Percentiles rank a stretch among this genome's conserved stretches.
Evolutionary conservation across 2,329 filamentous ascomycete species (phyloP).

Genomic region (Verticillium zaregamsianum): DNA sequence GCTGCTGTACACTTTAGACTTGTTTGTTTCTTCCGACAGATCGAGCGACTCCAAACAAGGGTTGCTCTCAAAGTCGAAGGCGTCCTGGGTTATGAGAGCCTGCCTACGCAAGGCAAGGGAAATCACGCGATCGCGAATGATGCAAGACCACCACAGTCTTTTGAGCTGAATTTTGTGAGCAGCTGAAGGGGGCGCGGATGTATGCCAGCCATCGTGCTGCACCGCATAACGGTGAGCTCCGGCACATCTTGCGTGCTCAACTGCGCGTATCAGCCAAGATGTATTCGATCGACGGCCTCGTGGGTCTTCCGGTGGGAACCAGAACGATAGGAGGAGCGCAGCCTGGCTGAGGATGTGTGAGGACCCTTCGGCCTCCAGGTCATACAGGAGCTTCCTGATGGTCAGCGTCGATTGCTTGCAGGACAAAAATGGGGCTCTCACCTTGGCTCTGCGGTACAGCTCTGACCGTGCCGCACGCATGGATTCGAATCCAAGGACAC

Average conservation of each 20-base stretch:
- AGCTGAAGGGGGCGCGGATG: conserved; percentile 21
- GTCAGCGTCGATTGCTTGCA: not conserved
- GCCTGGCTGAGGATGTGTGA: conserved; percentile 35
- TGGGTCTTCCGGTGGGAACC: conserved; percentile 26
- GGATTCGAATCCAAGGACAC: conserved; percentile 35
- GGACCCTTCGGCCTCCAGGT: conserved; percentile 39
- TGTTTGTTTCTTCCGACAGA: conserved; percentile 38
- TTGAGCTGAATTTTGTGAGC: conserved; percentile 39
- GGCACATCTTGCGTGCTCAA: conserved; percentile 43
- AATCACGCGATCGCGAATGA: conserved; percentile 48
- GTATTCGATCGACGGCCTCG: conserved; percentile 35
- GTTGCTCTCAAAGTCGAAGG: conserved; percentile 38
- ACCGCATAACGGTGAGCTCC: conserved; percentile 34
- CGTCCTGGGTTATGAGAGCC: conserved; percentile 42
- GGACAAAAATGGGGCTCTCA: not conserved
- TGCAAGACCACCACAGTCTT: conserved; percentile 51
- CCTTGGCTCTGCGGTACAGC: conserved; percentile 30
- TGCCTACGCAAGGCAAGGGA: conserved; percentile 43
- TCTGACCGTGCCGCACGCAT: conserved; percentile 38
- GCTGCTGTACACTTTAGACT: conserved; percentile 39
- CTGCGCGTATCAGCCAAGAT: conserved; percentile 44
- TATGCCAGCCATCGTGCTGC: no score
- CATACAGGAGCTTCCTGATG: conserved; percentile 31
- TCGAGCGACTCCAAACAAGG: conserved; percentile 34
- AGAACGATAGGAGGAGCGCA: conserved; percentile 39